phyloP scores from a whole-genome alignment of 306 rosid genomes.

The Cicer judaicum region DNA sequence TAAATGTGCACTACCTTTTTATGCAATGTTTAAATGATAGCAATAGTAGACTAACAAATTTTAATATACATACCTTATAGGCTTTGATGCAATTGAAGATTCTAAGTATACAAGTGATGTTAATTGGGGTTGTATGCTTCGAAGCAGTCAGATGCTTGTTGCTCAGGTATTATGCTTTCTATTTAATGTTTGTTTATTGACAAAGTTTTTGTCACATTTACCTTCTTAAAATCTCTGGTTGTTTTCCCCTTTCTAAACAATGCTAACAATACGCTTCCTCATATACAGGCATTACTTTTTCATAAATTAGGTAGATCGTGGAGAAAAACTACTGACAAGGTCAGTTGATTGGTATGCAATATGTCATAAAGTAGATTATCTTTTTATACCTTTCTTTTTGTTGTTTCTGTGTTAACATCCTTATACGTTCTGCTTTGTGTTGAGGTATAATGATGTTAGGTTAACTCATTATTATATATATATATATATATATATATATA shows the following conservation, averaged over 20 bases:
- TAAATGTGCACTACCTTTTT: constrained; percentile 18
- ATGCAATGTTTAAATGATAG: constrained; percentile 19
- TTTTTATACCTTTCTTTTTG: not conserved
- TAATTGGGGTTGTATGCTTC: constrained; percentile 96
- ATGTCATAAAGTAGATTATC: constrained; percentile 16
- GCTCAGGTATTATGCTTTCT: constrained; percentile 72
- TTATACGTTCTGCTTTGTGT: constrained; percentile 25
- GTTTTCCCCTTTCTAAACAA: constrained; percentile 22
- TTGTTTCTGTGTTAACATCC: not conserved
- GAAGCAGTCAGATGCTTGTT: constrained; percentile 98
- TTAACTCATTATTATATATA: constrained; percentile 29
- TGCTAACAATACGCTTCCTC: constrained; percentile 31
- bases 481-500: not conserved
- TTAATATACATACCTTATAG: constrained; percentile 49
- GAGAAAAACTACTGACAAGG: constrained; percentile 73
- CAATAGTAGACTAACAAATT: constrained; percentile 28
- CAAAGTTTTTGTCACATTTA: constrained; percentile 9
- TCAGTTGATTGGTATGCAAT: constrained; percentile 51
- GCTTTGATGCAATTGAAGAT: constrained; percentile 79
- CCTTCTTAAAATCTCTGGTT: constrained; percentile 6
- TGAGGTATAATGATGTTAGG: constrained; percentile 9
- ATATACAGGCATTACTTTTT: constrained; percentile 76
- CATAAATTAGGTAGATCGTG: constrained; percentile 90
- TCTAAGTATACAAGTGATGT: constrained; percentile 90
- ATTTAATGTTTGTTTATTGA: constrained; percentile 24